Conservation (phyloP, 768 basidiomycete genomes). For the Phlebiopsis gigantea region DNA sequence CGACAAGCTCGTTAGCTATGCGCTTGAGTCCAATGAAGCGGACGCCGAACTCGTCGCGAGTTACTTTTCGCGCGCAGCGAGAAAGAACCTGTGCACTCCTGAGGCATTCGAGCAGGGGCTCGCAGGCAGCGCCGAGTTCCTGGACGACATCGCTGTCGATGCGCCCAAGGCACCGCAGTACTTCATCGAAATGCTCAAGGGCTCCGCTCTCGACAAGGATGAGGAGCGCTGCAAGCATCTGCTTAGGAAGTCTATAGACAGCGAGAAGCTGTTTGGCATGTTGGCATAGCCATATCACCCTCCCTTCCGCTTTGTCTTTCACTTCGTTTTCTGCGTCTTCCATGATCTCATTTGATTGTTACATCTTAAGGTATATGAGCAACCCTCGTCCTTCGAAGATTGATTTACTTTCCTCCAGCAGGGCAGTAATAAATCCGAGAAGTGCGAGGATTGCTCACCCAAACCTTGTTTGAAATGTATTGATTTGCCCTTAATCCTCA, state of each 20-base stretch:
- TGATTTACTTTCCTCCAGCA: slow-evolving; percentile 3
- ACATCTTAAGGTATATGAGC: no score
- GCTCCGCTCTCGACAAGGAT: slow-evolving; percentile 53
- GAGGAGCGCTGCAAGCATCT: slow-evolving; percentile 52
- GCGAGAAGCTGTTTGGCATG: slow-evolving; percentile 53
- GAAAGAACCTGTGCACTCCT: slow-evolving; percentile 53
- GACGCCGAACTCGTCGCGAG: slow-evolving; percentile 76
- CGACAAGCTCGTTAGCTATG: slow-evolving; percentile 62
- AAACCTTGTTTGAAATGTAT: not conserved
- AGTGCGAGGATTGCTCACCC: slow-evolving; percentile 1
- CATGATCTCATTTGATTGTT: no score
- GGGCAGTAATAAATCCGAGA: not conserved
- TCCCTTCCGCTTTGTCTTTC: not conserved
- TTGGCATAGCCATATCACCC: slow-evolving; percentile 39
- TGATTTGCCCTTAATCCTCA: not conserved
- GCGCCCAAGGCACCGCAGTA: slow-evolving; percentile 80
- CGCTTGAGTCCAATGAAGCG: slow-evolving; percentile 76
- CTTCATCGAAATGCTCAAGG: slow-evolving; percentile 71
- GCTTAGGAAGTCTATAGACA: slow-evolving; percentile 55
- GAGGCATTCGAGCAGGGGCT: slow-evolving; percentile 75
- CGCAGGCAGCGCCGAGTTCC: slow-evolving; percentile 57
- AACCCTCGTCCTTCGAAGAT: slow-evolving; percentile 17
- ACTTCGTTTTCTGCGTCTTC: not conserved
- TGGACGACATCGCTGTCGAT: slow-evolving; percentile 89
- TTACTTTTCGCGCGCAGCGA: slow-evolving; percentile 60